These are phyloP conservation scores for Podospora fimiseda DNA, from an alignment of 495 filamentous ascomycete species.

Conservation along the genomic window DNA sequence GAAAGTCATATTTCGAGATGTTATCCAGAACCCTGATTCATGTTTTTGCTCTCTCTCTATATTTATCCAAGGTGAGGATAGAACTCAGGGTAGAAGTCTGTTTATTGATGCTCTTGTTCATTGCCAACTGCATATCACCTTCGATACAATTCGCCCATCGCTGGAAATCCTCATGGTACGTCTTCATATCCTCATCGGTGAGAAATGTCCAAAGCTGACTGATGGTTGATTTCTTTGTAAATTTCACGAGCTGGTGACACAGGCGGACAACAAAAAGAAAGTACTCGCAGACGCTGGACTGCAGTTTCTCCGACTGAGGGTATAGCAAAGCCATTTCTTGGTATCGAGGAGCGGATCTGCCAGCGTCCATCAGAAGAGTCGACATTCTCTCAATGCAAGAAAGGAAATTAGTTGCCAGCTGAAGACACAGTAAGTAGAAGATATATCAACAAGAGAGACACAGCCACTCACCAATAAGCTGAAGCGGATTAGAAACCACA, in stretches of 20 bases:
- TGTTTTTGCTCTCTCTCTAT: constrained; percentile 23
- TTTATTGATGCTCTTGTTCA: constrained; percentile 27
- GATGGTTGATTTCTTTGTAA: constrained; percentile 31
- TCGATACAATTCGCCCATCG: constrained; percentile 35
- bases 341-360: constrained; percentile 37
- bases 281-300: constrained; percentile 37
- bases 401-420: constrained; percentile 24
- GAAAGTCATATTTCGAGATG: constrained; percentile 38
- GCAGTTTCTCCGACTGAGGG: constrained; percentile 32
- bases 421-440: constrained; percentile 13
- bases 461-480: constrained; percentile 31
- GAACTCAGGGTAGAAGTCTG: constrained; percentile 27
- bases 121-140: constrained; percentile 30
- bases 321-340: constrained; percentile 37
- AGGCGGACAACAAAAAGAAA: constrained; percentile 38
- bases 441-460: constrained; percentile 3
- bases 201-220: constrained; percentile 27
- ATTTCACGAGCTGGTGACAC: constrained; percentile 33
- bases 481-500: constrained; percentile 39
- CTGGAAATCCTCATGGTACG: constrained; percentile 31
- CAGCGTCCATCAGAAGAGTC: constrained; percentile 35
- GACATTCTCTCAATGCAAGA: constrained; percentile 38
- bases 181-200: constrained; percentile 25
- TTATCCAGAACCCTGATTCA: constrained; percentile 28
- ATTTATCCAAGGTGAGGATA: constrained; percentile 21